Evolutionary conservation across 2,329 filamentous ascomycete species (phyloP), one percentile per base, ranked within the genome.

Genomic region (Diplodia corticola): DNA sequence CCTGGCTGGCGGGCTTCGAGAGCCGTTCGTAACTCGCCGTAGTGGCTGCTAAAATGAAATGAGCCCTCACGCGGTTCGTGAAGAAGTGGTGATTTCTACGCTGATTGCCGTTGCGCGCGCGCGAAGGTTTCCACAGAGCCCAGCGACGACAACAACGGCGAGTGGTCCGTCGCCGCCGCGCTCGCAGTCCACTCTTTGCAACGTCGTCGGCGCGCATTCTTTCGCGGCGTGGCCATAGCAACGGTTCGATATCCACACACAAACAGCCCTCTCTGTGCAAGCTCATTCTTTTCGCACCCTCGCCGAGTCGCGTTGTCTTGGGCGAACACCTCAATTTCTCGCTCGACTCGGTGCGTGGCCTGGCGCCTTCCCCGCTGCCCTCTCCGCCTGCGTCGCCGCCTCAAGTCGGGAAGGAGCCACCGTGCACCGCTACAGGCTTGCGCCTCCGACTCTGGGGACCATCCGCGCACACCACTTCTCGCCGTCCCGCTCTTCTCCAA

Each of bases 221-320:
- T 65, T 35, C 40, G 50, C 22, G 1, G 26, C 26, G 57, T 61
- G 57, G 1, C 50, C 40, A 28, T 44, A 20, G 63, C 63, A 65
- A 65, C 63, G 40, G 37, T 3, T 10, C 7, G 37, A 26, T 49
- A 12, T 24, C 37, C 51, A 20, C 44, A 65, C 28, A 65, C 63
- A 65, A 65, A 65, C 63, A 65, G 22, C 50, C 51, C 5, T 28
- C 26, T 57, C 50, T 3, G 50, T 49, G 50, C 63, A 55, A 65
- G 63, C 51, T 20, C 51, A 65, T 65, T 65, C 63, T 57, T 65
- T 37, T 35, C 46, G 9, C 46, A 35, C 30, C 37, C 63, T 65
- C 53, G 40, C 50, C 63, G 44, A 55, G 49, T 54, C n/a, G 48
- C 49, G 49, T 15, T 55, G 50, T 64, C 63, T 65, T 65, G 63